phyloP scores from a whole-genome alignment of 768 basidiomycete species.

The Trichaptum fuscoviolaceum region DNA sequence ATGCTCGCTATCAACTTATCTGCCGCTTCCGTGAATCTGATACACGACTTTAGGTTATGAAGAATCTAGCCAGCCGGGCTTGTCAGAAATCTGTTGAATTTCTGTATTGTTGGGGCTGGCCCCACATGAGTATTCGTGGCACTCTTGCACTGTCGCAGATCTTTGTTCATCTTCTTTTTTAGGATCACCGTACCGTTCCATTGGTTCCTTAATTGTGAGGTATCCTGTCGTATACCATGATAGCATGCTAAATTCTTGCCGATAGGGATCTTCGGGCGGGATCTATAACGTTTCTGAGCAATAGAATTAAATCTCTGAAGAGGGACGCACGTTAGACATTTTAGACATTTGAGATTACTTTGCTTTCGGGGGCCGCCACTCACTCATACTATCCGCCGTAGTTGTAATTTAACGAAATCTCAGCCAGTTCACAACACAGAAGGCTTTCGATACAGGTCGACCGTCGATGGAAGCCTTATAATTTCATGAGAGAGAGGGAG shows the following conservation, averaged over 20 bases:
- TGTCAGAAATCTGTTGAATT: slow-evolving; percentile 73
- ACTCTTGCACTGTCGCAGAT: slow-evolving; percentile 37
- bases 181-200: slow-evolving; percentile 10
- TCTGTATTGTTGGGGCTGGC: slow-evolving; percentile 83
- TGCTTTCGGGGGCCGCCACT: too few relatives aligned
- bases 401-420: not conserved
- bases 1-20: slow-evolving; percentile 34
- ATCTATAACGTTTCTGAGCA: slow-evolving; percentile 60
- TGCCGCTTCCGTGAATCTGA: not conserved
- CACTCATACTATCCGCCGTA: not conserved
- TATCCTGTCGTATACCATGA: slow-evolving; percentile 11
- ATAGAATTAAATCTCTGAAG: not conserved
- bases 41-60: slow-evolving; percentile 55
- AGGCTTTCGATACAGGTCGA: slow-evolving; percentile 56
- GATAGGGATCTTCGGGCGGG: slow-evolving; percentile 70
- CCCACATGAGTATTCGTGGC: slow-evolving; percentile 57
- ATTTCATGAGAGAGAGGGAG: slow-evolving; percentile 5
- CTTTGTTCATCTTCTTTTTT: slow-evolving; percentile 6
- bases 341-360: not conserved
- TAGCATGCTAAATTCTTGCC: slow-evolving; percentile 9
- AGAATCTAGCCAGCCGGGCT: slow-evolving; percentile 75
- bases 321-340: not conserved
- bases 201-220: slow-evolving; percentile 58
- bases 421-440: not conserved
- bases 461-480: slow-evolving; percentile 54